Evolutionary conservation across 2,329 filamentous ascomycete genomes (phyloP), one percentile per base, ranked within the genome.

Genomic region (Calonectria hawksworthii): DNA sequence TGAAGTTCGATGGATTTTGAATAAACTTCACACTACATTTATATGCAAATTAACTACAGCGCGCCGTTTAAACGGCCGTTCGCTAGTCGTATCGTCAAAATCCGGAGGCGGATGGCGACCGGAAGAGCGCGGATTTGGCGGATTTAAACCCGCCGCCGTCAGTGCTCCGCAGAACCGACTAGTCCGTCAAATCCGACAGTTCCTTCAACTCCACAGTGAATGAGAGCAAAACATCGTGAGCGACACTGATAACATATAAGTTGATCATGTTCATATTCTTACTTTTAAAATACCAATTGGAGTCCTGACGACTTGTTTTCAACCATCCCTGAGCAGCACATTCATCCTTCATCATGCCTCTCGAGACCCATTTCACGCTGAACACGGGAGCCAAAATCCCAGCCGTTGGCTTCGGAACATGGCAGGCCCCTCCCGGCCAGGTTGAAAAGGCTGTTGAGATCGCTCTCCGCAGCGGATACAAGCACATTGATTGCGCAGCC

Each of bases 301-400:
- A 28, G 26, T 18, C 26, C 28, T 63, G 8, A 18, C 13, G 3
- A 13, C 16, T 30, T 38, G 26, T 28, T 28, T 38, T n/a, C 28
- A 28, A 41, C 21, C 13, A 18, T 5, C 34, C 3, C 34, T 23
- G 13, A 28, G 14, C 8, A 23, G 23, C 18, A 30, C 10, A 65
- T 21, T 1, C 21, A 38, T 41, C 2, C 38, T 59, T 30, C 59
- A 66, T 34, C 14, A 78, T 78, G 76, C 59, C 74, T 59, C 74
- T 74, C 16, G 68, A 52, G 6, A 70, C 74, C 10, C 67, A 76
- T 41, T 78, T 92, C 83, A 92, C 90, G 78, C 90, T 94, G 83
- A 93, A 94, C 86, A 93, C 92, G 66, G 94, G 94, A 73, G 93
- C 90, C 83, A 92, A 94, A 86, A 96, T 96, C 73, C 93, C 93